Evolutionary conservation across 345 rosid species (phyloP).

Genomic region (Salix brachista): DNA sequence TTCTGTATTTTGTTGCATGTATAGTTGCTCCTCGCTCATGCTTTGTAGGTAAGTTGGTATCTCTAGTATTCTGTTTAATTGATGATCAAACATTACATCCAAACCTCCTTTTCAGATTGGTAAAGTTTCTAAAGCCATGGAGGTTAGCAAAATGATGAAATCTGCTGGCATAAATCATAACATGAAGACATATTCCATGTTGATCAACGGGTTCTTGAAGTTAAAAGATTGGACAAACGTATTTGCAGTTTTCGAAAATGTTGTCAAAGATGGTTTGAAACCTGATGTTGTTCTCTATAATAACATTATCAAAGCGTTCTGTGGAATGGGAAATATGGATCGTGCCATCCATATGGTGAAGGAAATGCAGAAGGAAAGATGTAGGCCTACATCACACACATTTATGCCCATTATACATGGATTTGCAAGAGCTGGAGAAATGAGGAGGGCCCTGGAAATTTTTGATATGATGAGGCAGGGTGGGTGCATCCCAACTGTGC

Average conservation of each 20-base stretch:
- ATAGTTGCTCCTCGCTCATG: background rate
- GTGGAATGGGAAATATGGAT: constrained; percentile 97
- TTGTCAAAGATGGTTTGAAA: constrained; percentile 62
- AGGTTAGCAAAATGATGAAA: constrained; percentile 76
- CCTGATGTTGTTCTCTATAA: constrained; percentile 88
- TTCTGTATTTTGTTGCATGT: background rate
- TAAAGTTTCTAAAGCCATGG: constrained; percentile 79
- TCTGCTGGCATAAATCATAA: constrained; percentile 73
- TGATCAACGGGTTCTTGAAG: constrained; percentile 83
- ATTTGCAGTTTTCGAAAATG: constrained; percentile 83
- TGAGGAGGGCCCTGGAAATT: constrained; percentile 69
- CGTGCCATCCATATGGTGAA: constrained; percentile 79
- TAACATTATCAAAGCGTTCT: constrained; percentile 77
- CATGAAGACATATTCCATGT: constrained; percentile 90
- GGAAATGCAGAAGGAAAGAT: constrained; percentile 84
- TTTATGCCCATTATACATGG: constrained; percentile 89
- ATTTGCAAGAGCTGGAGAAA: constrained; percentile 77
- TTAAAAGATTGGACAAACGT: constrained; percentile 96
- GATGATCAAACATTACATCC: background rate
- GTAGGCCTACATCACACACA: constrained; percentile 73
- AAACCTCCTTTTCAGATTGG: constrained; percentile 52
- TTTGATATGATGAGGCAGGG: constrained; percentile 89
- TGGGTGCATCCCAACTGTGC: constrained; percentile 91
- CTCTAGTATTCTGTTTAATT: background rate
- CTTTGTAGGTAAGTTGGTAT: background rate